Conservation (phyloP, 1,284 basidiomycete species). For the Gymnopus androsaceus region DNA sequence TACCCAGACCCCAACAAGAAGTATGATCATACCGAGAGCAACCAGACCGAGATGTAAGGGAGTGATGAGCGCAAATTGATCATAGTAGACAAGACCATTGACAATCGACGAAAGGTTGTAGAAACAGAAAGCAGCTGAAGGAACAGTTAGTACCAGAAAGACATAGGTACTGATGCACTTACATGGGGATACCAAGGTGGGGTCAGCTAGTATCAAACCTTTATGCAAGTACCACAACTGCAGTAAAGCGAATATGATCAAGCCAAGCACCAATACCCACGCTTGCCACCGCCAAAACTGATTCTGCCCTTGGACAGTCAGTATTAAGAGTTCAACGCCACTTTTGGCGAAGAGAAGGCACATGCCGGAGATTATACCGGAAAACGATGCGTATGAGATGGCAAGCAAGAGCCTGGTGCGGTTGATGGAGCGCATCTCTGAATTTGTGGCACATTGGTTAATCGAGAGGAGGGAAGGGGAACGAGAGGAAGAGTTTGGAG, state of each 20-base stretch:
- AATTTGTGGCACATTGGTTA: conserved; percentile 20
- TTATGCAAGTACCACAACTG: conserved; percentile 95
- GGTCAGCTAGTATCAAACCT: conserved; percentile 80
- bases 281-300: conserved; percentile 88
- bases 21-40: conserved; percentile 74
- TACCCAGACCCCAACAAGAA: conserved; percentile 90
- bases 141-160: conserved; percentile 7
- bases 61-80: conserved; percentile 80
- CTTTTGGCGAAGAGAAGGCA: conserved; percentile 94
- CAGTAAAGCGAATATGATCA: conserved; percentile 73
- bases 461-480: conserved; percentile 27
- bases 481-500: conserved; percentile 27
- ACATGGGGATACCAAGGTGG: conserved; percentile 91
- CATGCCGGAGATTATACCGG: conserved; percentile 92
- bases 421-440: conserved; percentile 30
- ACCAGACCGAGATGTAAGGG: conserved; percentile 75
- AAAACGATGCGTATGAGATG: conserved; percentile 86
- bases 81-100: conserved; percentile 87
- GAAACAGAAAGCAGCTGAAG: conserved; percentile 88
- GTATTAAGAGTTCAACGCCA: conserved; percentile 85
- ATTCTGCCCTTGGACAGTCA: conserved; percentile 80
- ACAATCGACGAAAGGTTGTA: conserved; percentile 93
- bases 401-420: conserved; percentile 73
- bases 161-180: conserved; percentile 32
- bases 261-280: conserved; percentile 75